phyloP scores from a whole-genome alignment of 2,329 filamentous ascomycete genomes.

The Fonsecaea nubica region DNA sequence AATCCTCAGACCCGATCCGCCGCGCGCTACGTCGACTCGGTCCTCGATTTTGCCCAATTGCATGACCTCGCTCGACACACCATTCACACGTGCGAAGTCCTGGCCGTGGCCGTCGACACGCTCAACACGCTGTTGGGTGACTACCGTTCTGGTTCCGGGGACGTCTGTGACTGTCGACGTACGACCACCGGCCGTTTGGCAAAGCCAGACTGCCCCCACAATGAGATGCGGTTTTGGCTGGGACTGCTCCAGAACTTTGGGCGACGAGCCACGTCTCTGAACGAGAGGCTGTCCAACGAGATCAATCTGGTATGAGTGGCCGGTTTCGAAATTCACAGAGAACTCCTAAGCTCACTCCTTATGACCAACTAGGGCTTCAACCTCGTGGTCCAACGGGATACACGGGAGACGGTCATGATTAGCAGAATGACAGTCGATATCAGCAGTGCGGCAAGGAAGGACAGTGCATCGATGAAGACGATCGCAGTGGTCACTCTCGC shows the following conservation, averaged over 20 bases:
- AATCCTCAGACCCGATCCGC: slow-evolving; percentile 14
- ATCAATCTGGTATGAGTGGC: slow-evolving; percentile 43
- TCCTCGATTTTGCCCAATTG: slow-evolving; percentile 42
- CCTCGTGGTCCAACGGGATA: slow-evolving; percentile 44
- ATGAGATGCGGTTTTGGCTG: slow-evolving; percentile 36
- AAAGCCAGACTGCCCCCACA: slow-evolving; percentile 29
- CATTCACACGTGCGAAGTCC: slow-evolving; percentile 44
- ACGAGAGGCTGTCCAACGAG: slow-evolving; percentile 45
- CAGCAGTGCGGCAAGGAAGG: slow-evolving; percentile 42
- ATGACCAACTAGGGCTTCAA: slow-evolving; percentile 43
- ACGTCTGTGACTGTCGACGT: slow-evolving; percentile 9
- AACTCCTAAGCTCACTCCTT: no score
- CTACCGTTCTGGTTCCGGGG: slow-evolving; percentile 32
- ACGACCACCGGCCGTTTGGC: neutral
- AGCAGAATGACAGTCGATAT: slow-evolving; percentile 44
- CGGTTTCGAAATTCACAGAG: no score
- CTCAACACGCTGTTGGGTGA: slow-evolving; percentile 40
- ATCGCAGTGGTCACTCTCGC: slow-evolving; percentile 46
- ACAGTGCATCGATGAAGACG: slow-evolving; percentile 47
- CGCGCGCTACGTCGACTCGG: slow-evolving; percentile 18
- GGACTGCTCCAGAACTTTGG: slow-evolving; percentile 43
- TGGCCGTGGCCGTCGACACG: slow-evolving; percentile 45
- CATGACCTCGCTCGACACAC: slow-evolving; percentile 46
- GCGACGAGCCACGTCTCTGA: slow-evolving; percentile 42
- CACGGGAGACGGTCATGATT: slow-evolving; percentile 43